Conservation (phyloP, 2,329 filamentous ascomycete genomes). For the Chaetomium olivaceum region DNA sequence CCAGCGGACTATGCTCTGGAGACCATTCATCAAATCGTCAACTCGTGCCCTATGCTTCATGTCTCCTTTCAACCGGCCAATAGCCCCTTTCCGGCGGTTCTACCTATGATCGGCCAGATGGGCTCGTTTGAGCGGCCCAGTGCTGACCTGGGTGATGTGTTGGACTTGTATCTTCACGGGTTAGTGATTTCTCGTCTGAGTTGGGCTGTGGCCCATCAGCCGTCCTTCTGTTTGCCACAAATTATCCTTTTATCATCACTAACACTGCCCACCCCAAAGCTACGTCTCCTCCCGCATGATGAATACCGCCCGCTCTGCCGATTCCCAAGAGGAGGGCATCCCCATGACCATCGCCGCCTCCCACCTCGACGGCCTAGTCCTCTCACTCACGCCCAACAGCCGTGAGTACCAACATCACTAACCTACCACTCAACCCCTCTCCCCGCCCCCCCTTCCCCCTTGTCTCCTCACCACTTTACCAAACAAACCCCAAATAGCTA, state of each 20-base stretch:
- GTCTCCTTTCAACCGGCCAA: slow-evolving; percentile 70
- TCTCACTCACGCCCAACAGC: slow-evolving; percentile 72
- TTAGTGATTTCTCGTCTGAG: background rate
- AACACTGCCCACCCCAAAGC: slow-evolving; percentile 16
- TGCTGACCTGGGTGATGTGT: slow-evolving; percentile 60
- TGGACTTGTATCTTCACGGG: slow-evolving; percentile 80
- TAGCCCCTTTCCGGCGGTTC: slow-evolving; percentile 71
- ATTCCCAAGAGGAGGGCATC: slow-evolving; percentile 48
- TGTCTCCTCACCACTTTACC: too few relatives aligned
- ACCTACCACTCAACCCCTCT: background rate
- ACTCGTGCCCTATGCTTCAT: slow-evolving; percentile 71
- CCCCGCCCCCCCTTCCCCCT: too few relatives aligned
- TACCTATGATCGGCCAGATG: slow-evolving; percentile 87
- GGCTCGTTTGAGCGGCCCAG: slow-evolving; percentile 67
- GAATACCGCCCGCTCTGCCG: slow-evolving; percentile 54
- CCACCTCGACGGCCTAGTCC: slow-evolving; percentile 75
- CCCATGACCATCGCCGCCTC: slow-evolving; percentile 73
- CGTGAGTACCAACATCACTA: background rate
- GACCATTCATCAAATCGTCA: slow-evolving; percentile 74
- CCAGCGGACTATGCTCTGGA: slow-evolving; percentile 66
- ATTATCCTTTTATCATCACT: background rate
- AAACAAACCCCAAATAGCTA: background rate
- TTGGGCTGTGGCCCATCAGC: background rate
- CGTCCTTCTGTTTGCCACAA: background rate
- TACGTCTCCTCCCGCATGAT: slow-evolving; percentile 80